phyloP scores from a whole-genome alignment of 2,329 filamentous ascomycete species.

The Xylariales sp. region DNA sequence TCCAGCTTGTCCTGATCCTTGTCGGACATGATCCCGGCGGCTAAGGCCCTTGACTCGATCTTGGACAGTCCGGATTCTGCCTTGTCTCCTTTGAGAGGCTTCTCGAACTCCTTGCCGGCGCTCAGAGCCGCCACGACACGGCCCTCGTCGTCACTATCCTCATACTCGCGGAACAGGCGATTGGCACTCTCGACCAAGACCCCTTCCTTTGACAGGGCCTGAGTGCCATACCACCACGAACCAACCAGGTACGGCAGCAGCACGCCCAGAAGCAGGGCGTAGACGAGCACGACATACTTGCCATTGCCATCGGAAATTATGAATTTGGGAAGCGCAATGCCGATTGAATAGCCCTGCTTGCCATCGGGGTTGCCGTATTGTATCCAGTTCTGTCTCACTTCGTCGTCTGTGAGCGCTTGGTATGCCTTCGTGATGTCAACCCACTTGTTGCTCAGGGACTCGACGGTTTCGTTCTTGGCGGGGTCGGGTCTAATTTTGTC shows the following conservation, averaged over 20 bases:
- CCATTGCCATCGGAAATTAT: constrained; percentile 91
- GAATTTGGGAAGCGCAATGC: constrained; percentile 89
- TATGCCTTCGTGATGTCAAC: constrained; percentile 97
- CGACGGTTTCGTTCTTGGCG: constrained; percentile 82
- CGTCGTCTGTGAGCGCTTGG: constrained; percentile 95
- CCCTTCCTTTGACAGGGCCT: constrained; percentile 87
- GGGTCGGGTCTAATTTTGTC: constrained; percentile 84
- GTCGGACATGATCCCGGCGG: constrained; percentile 48
- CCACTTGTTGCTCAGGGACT: constrained; percentile 80
- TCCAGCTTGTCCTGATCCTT: constrained; percentile 76
- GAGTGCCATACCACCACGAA: constrained; percentile 98
- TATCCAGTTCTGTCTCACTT: constrained; percentile 93
- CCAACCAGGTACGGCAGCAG: constrained; percentile 89
- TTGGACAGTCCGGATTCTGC: constrained; percentile 77
- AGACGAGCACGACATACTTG: constrained; percentile 90
- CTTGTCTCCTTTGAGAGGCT: constrained; percentile 70
- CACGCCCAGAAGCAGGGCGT: constrained; percentile 82
- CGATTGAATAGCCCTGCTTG: constrained; percentile 97
- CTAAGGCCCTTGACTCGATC: constrained; percentile 75
- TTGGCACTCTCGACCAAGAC: constrained; percentile 91
- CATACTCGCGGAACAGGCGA: constrained; percentile 89
- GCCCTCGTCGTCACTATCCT: constrained; percentile 75
- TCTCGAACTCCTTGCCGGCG: constrained; percentile 78
- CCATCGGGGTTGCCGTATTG: constrained; percentile 95
- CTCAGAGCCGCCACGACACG: constrained; percentile 78